Conservation (phyloP, 2,329 filamentous ascomycete species). For the Calonectria multiphialidica region DNA sequence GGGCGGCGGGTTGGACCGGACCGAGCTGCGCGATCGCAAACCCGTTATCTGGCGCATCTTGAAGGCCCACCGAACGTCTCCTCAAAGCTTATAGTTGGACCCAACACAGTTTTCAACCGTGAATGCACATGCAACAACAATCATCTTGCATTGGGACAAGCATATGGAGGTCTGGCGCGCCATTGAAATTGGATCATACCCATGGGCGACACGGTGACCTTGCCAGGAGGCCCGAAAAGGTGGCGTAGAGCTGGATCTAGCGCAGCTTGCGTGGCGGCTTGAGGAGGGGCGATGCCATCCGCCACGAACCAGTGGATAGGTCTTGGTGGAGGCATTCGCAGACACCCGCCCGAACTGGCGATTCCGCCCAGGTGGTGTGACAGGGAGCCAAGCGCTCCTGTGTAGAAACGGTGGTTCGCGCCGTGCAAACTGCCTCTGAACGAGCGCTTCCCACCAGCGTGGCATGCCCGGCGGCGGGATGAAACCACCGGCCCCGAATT, state of each 20-base stretch:
- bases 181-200: conserved; percentile 25
- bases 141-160: conserved; percentile 7
- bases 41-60: conserved; percentile 18
- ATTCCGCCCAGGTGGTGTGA: not conserved
- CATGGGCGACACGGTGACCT: conserved; percentile 30
- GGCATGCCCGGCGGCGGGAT: conserved; percentile 16
- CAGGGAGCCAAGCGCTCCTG: not conserved
- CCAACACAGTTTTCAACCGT: not conserved
- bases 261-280: conserved; percentile 46
- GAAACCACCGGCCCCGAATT: conserved; percentile 28
- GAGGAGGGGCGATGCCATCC: conserved; percentile 43
- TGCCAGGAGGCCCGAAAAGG: conserved; percentile 34
- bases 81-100: conserved; percentile 1
- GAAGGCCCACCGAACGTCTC: conserved; percentile 7
- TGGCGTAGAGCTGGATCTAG: conserved; percentile 44
- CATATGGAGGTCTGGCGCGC: not conserved
- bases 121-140: conserved; percentile 2
- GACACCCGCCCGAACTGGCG: not conserved
- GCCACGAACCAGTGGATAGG: conserved; percentile 24
- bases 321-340: conserved; percentile 2
- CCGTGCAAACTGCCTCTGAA: not conserved
- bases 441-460: not conserved
- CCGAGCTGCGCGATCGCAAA: conserved; percentile 17
- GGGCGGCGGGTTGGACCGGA: conserved; percentile 26
- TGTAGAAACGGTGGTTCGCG: not conserved